phyloP scores from a whole-genome alignment of 805 yeast genomes.

The Starmerella kuoi region DNA sequence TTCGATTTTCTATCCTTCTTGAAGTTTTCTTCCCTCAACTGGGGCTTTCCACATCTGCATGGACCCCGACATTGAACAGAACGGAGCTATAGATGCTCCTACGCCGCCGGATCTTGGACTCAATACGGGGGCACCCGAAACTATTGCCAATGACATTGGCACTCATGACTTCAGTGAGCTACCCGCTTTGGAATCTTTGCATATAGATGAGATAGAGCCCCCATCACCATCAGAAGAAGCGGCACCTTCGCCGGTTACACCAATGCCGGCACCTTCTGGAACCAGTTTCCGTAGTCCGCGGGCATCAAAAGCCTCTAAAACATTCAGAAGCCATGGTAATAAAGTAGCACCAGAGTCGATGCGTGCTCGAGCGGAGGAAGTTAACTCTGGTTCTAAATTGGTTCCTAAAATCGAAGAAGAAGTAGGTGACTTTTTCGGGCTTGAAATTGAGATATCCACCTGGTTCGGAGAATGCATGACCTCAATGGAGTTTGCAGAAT shows the following conservation, averaged over 20 bases:
- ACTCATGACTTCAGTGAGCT: background rate
- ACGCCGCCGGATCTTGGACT: too few relatives aligned
- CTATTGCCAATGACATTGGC: conserved; percentile 1
- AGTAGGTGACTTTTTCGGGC: conserved; percentile 15
- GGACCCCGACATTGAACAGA: background rate
- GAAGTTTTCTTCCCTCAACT: too few relatives aligned
- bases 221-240: conserved; percentile 1
- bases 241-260: background rate
- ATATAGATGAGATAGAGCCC: conserved; percentile 15
- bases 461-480: conserved; percentile 13
- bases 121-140: too few relatives aligned
- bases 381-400: conserved; percentile 17
- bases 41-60: too few relatives aligned
- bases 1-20: too few relatives aligned
- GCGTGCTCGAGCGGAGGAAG: conserved; percentile 23
- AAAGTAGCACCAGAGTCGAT: conserved; percentile 4
- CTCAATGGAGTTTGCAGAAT: background rate
- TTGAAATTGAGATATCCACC: conserved; percentile 16
- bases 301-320: background rate
- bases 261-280: background rate
- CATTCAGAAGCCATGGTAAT: background rate
- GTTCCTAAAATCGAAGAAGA: conserved; percentile 19
- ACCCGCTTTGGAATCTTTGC: conserved; percentile 2
- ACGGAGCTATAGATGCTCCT: too few relatives aligned
- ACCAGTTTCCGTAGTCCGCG: background rate